A percentile compares a stretch with the other conserved stretches of the same genome.
phyloP scores from a whole-genome alignment of 257 asterid genomes.

The Solanum chilense region DNA sequence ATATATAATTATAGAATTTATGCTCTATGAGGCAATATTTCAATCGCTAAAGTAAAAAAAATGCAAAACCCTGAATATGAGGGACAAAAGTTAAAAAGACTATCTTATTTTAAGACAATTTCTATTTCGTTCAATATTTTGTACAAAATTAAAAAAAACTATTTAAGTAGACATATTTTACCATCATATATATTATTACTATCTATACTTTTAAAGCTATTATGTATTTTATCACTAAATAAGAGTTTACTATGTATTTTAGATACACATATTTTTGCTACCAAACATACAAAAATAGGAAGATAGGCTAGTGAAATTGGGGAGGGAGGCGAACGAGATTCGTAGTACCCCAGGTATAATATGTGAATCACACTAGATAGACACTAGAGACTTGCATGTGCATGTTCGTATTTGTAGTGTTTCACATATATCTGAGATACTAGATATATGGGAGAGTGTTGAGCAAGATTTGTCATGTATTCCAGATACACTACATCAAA shows the following conservation, averaged over 20 bases:
- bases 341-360: neutral
- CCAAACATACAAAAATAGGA: neutral
- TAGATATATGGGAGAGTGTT: too few relatives aligned
- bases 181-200: neutral
- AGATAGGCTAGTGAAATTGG: too few relatives aligned
- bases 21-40: neutral
- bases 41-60: neutral
- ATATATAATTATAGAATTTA: neutral
- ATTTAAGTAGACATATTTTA: too few relatives aligned
- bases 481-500: too few relatives aligned
- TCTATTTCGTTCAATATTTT: neutral
- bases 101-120: too few relatives aligned
- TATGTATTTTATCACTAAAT: too few relatives aligned
- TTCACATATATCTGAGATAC: too few relatives aligned
- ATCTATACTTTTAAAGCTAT: too few relatives aligned
- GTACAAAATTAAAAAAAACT: neutral
- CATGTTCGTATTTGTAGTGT: neutral
- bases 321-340: neutral
- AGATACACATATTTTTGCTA: too few relatives aligned
- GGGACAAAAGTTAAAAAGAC: neutral
- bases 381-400: too few relatives aligned
- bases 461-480: neutral
- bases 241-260: too few relatives aligned
- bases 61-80: neutral
- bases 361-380: too few relatives aligned